Evolutionary conservation across 1,284 basidiomycete genomes (phyloP).

Genomic region (Taiwanofungus camphoratus): DNA sequence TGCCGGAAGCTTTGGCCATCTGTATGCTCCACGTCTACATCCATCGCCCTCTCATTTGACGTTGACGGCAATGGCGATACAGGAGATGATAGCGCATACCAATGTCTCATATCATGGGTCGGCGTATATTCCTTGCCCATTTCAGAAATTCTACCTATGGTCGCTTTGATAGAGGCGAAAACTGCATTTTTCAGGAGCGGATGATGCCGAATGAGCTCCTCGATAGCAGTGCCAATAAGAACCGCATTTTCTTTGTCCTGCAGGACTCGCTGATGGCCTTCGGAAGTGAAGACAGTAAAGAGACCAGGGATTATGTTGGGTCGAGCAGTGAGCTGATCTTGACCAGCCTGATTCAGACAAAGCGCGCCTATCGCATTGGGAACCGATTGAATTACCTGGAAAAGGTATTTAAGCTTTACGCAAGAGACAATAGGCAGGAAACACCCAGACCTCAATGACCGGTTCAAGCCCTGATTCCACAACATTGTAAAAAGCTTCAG

Average conservation of each 20-base stretch:
- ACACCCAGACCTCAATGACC: conserved; percentile 66
- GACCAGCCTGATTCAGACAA: conserved; percentile 89
- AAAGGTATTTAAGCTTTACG: conserved; percentile 5
- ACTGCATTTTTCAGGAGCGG: conserved; percentile 80
- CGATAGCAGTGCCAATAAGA: conserved; percentile 83
- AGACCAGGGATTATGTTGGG: conserved; percentile 81
- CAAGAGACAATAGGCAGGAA: conserved; percentile 1
- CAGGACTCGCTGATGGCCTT: conserved; percentile 81
- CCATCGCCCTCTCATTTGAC: conserved; percentile 12
- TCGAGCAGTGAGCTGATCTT: conserved; percentile 74
- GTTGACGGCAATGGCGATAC: conserved; percentile 16
- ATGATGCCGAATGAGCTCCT: conserved; percentile 96
- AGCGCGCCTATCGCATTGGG: conserved; percentile 96
- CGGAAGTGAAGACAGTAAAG: conserved; percentile 83
- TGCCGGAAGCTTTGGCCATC: conserved; percentile 18
- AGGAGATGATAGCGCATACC: conserved; percentile 51
- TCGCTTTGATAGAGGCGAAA: conserved; percentile 68
- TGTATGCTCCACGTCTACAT: conserved; percentile 41
- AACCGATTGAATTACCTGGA: conserved; percentile 83
- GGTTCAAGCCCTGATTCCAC: conserved; percentile 85
- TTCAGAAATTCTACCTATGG: conserved; percentile 69
- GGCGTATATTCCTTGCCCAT: conserved; percentile 59
- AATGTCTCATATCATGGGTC: conserved; percentile 54
- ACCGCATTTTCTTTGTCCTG: conserved; percentile 92
- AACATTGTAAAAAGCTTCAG: conserved; percentile 84